Evolutionary conservation across 2,329 filamentous ascomycete species (phyloP), one percentile per base, ranked within the genome.

Genomic region (Cladobotryum mycophilum): DNA sequence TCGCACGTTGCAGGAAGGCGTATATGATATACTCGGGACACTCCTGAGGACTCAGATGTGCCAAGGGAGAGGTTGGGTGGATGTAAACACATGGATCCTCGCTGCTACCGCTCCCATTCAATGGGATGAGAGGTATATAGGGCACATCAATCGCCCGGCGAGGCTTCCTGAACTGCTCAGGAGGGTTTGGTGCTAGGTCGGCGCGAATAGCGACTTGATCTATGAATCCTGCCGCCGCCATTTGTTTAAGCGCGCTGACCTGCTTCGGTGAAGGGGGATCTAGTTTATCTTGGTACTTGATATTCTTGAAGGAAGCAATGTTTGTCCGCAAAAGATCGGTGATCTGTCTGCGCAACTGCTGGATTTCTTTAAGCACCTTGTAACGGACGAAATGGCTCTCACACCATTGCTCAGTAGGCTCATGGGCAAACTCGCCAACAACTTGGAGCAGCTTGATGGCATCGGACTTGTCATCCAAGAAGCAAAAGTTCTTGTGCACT

Each of bases 181-280:
- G 84, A 1, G 88, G 87, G 12, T 77, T 78, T 1, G 89, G 88
- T 0, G 89, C 78, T n/a, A 89, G 74, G 67, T 99, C 92, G 4
- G 88, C 89, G 53, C 93, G 88, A 59, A 97, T 90, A 42, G 93
- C 93, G 38, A 99, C 80, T 59, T 96, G 88, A 68, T 99, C 93
- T 61, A 97, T 83, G 71, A 96, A 97, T 1, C 92, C 93, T 0
- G 89, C 86, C 0, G 92, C 89, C 18, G 89, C 84, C 71, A 97
- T 95, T 64, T 96, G 89, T 67, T 95, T 95, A 25, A 99, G 75
- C 1, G 89, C 83, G 43, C 84, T 84, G 25, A 95, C 74, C 62
- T 90, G 85, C 57, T 84, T 86, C 6, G 82, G 72, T 0, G 80
- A 79, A 0, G 82, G 82, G 0, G 76, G 74, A 44, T 78, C 73